Base-by-base conservation (phyloP, 352 stramenopile genomes). In the Phytopythium montanum region DNA sequence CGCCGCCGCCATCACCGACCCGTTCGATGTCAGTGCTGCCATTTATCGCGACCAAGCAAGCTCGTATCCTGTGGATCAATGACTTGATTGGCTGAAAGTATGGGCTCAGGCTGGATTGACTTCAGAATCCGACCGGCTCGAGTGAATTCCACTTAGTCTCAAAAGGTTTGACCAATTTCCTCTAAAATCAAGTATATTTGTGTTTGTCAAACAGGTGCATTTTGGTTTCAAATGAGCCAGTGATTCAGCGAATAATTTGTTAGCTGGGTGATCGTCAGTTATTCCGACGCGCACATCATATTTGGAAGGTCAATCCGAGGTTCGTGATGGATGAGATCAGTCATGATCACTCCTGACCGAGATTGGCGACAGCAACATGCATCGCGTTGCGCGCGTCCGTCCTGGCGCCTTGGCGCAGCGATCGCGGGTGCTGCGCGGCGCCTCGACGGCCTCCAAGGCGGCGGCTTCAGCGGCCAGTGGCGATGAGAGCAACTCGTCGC, bases 401-500 rank as follows among this genome's bases (percentile, higher is more conserved):
- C 33, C 26, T 19, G 23, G 16, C n/a, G 48, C 12, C 48, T 14
- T 48, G 36, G 33, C 52, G 31, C 74, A 69, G 70, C 56, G 70
- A 26, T 46, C 41, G n/a, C 38, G 45, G 58, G 48, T 75, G 36
- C 62, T 48, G 50, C 6, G 54, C 48, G 28, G 42, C 42, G 56
- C 44, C n/a, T 44, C 29, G 31, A 36, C 56, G 14, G 31, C 31
- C 33, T 29, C 52, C 34, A 58, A 48, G 36, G 33, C 52, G 19
- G 33, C 51, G 18, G 26, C n/a, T n/a, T n/a, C n/a, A n/a, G n/a
- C 21, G n/a, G 25, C 48, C n/a, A 51, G 28, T 13, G 23, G 54
- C 0, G 54, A 74, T 23, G 85, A 94, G 45, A 91, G 76, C 66
- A 88, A 72, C 38, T 86, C 87, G 44, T 88, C 80, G 39, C 79